Evolutionary conservation across 805 yeast species (phyloP), one percentile per base, ranked within the genome.

Genomic region (Starmerella lactis-condensi): DNA sequence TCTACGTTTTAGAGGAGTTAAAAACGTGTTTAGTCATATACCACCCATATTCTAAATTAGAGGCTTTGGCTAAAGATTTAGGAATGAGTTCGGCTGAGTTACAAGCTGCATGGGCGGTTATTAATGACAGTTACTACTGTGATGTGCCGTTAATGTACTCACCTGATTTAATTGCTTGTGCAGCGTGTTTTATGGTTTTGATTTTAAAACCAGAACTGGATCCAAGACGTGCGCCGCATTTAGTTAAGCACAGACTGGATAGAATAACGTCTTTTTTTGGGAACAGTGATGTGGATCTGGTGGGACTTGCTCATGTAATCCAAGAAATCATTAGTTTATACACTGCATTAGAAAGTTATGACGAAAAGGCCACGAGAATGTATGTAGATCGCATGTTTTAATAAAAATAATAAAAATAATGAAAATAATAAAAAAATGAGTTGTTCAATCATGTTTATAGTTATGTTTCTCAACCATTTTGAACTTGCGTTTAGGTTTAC

Each of bases 401-500:
- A 9, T 12, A 26, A 29, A 24, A 29, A 9, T 13, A 9, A 29
- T 12, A 7, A 26, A 8, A 25, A 9, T 11, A 28, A 10, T 24
- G 33, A 26, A 10, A 29, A 25, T 6, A 30, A 8, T 10, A 17
- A 30, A 28, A 12, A 8, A 17, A 9, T 9, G 10, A 30, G 18
- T 28, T 30, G n/a, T 30, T 6, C 4, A 8, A 13, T 14, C n/a
- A 56, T 85, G 92, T 59, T 85, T 85, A 58, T 76, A 78, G 21
- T 83, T 67, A 91, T 92, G 81, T 57, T 83, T 85, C 54, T 85
- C 94, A 19, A 92, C 76, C 39, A 75, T 56, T 61, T 75, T 79
- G 36, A 65, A 74, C 43, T 70, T 63, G 48, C 73, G 75, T 51
- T 68, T 73, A 52, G 68, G 69, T 42, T 62, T 63, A 32, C 31